These are phyloP conservation scores for Penicillium crustosum DNA, from an alignment of 2,329 filamentous ascomycete species.

Conservation along the genomic window DNA sequence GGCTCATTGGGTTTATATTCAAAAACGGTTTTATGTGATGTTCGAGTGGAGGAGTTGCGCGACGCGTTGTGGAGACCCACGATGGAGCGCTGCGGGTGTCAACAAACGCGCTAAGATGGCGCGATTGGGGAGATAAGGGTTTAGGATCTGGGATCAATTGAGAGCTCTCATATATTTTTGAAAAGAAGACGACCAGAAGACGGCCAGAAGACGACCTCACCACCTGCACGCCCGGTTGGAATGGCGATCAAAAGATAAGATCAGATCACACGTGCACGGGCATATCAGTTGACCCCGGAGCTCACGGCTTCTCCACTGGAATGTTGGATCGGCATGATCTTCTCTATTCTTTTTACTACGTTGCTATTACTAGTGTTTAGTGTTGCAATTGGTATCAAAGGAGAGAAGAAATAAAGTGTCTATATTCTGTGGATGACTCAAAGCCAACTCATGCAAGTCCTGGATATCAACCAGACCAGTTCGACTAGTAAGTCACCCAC, in stretches of 20 bases:
- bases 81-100: slow-evolving; percentile 13
- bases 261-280: slow-evolving; percentile 25
- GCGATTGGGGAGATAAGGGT: slow-evolving; percentile 1
- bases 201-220: too few relatives aligned
- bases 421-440: slow-evolving; percentile 12
- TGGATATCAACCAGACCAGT: slow-evolving; percentile 1
- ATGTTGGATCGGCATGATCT: slow-evolving; percentile 25
- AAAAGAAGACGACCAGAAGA: too few relatives aligned
- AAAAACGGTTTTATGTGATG: background rate
- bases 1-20: slow-evolving; percentile 2
- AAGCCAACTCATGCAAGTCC: background rate
- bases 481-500: slow-evolving; percentile 6
- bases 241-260: slow-evolving; percentile 22
- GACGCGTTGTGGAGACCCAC: slow-evolving; percentile 28
- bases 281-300: slow-evolving; percentile 24
- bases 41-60: slow-evolving; percentile 9
- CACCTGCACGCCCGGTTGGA: background rate
- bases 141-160: background rate
- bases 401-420: slow-evolving; percentile 3
- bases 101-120: slow-evolving; percentile 20
- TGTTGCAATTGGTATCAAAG: background rate
- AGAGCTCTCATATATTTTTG: background rate
- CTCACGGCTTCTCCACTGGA: slow-evolving; percentile 18
- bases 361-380: too few relatives aligned
- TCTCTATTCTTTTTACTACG: slow-evolving; percentile 10